A percentile compares a stretch with the other conserved stretches of the same genome.
These are phyloP conservation scores for Escallonia rubra DNA, from an alignment of 129 eudicot species.

Conservation along the genomic window DNA sequence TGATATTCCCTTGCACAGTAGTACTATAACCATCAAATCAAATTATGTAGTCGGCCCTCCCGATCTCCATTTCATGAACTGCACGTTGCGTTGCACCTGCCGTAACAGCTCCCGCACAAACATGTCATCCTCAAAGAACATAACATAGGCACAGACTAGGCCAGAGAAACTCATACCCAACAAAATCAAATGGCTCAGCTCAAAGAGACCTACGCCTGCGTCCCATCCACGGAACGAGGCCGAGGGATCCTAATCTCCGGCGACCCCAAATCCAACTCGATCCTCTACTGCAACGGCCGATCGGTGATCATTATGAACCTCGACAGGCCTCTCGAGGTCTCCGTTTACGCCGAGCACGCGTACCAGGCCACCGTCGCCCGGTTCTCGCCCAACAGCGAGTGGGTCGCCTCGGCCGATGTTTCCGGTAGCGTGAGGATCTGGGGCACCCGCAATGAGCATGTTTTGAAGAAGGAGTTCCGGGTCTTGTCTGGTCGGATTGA, in stretches of 20 bases:
- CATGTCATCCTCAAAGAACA: too few species aligned
- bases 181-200: constrained; percentile 12
- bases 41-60: too few species aligned
- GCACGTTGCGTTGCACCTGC: too few species aligned
- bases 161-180: too few species aligned
- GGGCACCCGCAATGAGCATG: constrained; percentile 84
- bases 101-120: too few species aligned
- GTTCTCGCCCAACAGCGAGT: constrained; percentile 89
- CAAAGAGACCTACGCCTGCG: constrained; percentile 77
- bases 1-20: too few species aligned
- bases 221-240: constrained; percentile 93
- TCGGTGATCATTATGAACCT: constrained; percentile 73
- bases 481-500: constrained; percentile 89
- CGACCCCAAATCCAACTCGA: constrained; percentile 68
- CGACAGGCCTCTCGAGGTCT: constrained; percentile 63
- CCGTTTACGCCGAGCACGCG: constrained; percentile 83
- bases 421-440: constrained; percentile 90
- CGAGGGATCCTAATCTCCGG: constrained; percentile 88
- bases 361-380: constrained; percentile 91
- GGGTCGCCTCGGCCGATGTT: constrained; percentile 95
- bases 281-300: constrained; percentile 81
- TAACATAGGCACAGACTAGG: too few species aligned
- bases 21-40: too few species aligned
- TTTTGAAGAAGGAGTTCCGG: constrained; percentile 79
- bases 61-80: too few species aligned